Percentiles rank a stretch among this genome's conserved stretches.
Conservation (phyloP, 164 flowering plant genomes). For the Kalanchoe fedtschenkoi region DNA sequence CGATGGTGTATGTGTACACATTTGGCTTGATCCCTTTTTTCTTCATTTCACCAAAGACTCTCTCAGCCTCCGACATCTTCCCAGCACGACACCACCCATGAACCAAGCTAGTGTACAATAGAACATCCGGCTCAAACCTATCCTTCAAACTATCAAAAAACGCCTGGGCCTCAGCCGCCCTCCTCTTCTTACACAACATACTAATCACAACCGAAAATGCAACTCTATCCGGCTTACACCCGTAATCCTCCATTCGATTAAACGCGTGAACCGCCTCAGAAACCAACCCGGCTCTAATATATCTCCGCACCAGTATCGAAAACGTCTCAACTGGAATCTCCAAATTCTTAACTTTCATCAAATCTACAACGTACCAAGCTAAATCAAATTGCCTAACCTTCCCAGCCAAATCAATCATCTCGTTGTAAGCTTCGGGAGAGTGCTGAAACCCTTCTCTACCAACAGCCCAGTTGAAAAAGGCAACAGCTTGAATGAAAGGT, state of each 20-base stretch:
- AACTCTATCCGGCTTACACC: constrained; percentile 45
- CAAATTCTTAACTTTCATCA: constrained; percentile 37
- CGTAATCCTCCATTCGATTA: constrained; percentile 83
- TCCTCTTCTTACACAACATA: constrained; percentile 54
- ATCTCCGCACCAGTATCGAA: constrained; percentile 51
- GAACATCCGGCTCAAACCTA: constrained; percentile 69
- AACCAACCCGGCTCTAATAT: constrained; percentile 72
- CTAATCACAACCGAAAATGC: constrained; percentile 53
- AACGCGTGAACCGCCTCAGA: constrained; percentile 80
- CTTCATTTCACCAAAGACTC: constrained; percentile 80
- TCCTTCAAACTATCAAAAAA: constrained; percentile 64
- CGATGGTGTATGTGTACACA: constrained; percentile 71
- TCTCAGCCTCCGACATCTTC: constrained; percentile 61
- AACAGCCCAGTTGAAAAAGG: constrained; percentile 85
- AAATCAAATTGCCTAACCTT: constrained; percentile 62
- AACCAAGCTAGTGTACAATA: constrained; percentile 67
- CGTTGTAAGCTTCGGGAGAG: constrained; percentile 36
- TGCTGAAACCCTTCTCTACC: constrained; percentile 15
- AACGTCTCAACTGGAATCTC: constrained; percentile 48
- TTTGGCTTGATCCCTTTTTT: constrained; percentile 54
- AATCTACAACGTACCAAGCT: constrained; percentile 66
- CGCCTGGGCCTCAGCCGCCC: constrained; percentile 73
- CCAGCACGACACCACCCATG: constrained; percentile 90
- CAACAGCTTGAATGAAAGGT: constrained; percentile 57
- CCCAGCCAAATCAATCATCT: constrained; percentile 76